Conservation (phyloP, 1,139 yeast species). For the Suhomyces guaymorum region DNA sequence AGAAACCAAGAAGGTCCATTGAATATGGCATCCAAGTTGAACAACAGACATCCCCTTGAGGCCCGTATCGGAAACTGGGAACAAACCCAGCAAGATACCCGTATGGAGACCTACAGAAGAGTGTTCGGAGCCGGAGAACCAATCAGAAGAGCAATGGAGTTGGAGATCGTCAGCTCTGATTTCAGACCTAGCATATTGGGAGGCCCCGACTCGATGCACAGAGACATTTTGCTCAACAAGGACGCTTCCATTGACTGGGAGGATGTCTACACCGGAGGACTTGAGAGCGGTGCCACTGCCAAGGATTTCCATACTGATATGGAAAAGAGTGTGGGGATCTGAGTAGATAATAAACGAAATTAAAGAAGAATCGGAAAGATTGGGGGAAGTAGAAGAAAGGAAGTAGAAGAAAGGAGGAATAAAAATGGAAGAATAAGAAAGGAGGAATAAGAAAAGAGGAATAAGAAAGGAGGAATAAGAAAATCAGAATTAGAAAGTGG, state of each 20-base stretch:
- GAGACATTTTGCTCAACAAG: slow-evolving; percentile 74
- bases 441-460: too few species aligned
- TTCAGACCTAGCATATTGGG: slow-evolving; percentile 66
- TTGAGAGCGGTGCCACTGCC: slow-evolving; percentile 40
- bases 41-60: slow-evolving; percentile 88
- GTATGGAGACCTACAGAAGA: slow-evolving; percentile 77
- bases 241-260: slow-evolving; percentile 90
- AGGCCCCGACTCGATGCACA: slow-evolving; percentile 59
- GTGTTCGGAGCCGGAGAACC: slow-evolving; percentile 94
- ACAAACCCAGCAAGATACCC: slow-evolving; percentile 64
- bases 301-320: slow-evolving; percentile 69
- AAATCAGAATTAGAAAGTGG: too few species aligned
- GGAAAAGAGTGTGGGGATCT: slow-evolving; percentile 62
- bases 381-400: too few species aligned
- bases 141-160: slow-evolving; percentile 84
- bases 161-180: slow-evolving; percentile 73
- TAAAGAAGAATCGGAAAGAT: neutral
- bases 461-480: too few species aligned
- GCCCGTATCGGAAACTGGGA: slow-evolving; percentile 79
- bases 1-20: slow-evolving; percentile 61
- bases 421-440: too few species aligned
- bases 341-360: slow-evolving; percentile 12
- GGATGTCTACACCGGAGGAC: slow-evolving; percentile 71
- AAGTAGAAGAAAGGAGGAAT: neutral
- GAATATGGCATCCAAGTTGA: slow-evolving; percentile 65